Evolutionary conservation across 192 early-diverging fungal species (phyloP).

Genomic region (Entomortierella lignicola): DNA sequence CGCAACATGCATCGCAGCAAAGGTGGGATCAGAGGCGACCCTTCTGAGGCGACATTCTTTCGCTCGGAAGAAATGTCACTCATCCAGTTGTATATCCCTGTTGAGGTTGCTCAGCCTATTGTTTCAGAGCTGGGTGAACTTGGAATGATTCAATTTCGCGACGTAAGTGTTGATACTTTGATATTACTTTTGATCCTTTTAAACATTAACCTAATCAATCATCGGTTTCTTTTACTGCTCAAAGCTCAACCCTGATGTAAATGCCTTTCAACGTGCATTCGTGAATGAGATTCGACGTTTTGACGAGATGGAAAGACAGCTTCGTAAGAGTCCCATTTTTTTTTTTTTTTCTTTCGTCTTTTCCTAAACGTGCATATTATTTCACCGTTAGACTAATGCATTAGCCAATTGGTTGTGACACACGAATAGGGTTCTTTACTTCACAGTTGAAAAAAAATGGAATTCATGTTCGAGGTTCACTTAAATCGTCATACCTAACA

Average conservation of each 20-base stretch:
- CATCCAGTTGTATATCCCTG: conserved; percentile 94
- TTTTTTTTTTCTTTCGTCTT: neutral
- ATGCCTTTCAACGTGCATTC: conserved; percentile 96
- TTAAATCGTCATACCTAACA: conserved; percentile 60
- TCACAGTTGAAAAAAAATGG: conserved; percentile 83
- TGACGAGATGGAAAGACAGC: conserved; percentile 97
- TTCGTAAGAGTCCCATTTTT: conserved; percentile 70
- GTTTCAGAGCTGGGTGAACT: conserved; percentile 95
- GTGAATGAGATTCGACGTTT: conserved; percentile 95
- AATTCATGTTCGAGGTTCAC: conserved; percentile 66
- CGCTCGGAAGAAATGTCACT: conserved; percentile 97
- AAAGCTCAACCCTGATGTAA: conserved; percentile 92
- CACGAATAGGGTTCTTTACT: conserved; percentile 78
- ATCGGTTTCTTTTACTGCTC: neutral
- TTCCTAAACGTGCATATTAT: too few relatives aligned
- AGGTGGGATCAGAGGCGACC: neutral
- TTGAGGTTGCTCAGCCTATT: conserved; percentile 92
- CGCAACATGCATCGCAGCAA: conserved; percentile 24
- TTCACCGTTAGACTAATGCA: neutral
- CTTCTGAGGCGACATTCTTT: conserved; percentile 69
- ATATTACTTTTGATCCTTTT: too few relatives aligned
- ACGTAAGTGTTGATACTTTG: conserved; percentile 70
- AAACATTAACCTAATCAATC: neutral
- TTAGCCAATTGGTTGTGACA: neutral
- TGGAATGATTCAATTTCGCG: conserved; percentile 94